Percentiles rank a stretch among this genome's conserved stretches.
Conservation (phyloP, 1,284 basidiomycete species). For the Meira nashicola region DNA sequence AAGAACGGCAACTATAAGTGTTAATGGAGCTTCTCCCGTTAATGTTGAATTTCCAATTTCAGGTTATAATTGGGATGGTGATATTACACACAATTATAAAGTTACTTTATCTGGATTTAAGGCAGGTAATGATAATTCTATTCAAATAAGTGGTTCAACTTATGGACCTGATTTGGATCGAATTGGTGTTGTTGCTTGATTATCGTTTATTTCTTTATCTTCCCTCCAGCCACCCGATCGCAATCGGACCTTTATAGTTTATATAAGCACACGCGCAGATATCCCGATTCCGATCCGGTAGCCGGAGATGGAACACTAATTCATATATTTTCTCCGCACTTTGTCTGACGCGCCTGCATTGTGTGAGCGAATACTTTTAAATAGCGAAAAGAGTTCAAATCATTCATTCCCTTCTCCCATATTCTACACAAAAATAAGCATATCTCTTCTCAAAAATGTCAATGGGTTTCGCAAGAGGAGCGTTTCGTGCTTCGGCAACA, state of each 20-base stretch:
- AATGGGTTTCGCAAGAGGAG: no score
- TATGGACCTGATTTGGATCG: slow-evolving; percentile 28
- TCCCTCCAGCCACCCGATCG: not conserved
- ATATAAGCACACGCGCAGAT: no score
- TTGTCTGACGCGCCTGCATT: no score
- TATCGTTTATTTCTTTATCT: slow-evolving; percentile 2
- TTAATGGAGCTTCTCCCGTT: slow-evolving; percentile 25
- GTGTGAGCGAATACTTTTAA: no score
- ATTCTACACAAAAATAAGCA: no score
- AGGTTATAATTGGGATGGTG: slow-evolving; percentile 26
- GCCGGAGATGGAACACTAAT: no score
- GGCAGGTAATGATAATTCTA: slow-evolving; percentile 17
- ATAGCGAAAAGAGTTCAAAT: no score
- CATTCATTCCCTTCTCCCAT: no score
- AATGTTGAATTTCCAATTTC: slow-evolving; percentile 26
- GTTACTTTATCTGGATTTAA: slow-evolving; percentile 27
- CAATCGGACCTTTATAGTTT: not conserved
- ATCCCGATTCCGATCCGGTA: no score
- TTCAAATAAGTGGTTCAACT: slow-evolving; percentile 16
- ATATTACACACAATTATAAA: slow-evolving; percentile 24
- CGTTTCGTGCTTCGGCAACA: no score
- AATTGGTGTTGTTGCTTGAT: slow-evolving; percentile 17
- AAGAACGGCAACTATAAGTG: slow-evolving; percentile 19
- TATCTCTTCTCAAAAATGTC: no score
- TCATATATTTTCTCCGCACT: no score